Evolutionary conservation across 1,284 basidiomycete genomes (phyloP), one percentile per base, ranked within the genome.

Genomic region (Austropuccinia psidii): DNA sequence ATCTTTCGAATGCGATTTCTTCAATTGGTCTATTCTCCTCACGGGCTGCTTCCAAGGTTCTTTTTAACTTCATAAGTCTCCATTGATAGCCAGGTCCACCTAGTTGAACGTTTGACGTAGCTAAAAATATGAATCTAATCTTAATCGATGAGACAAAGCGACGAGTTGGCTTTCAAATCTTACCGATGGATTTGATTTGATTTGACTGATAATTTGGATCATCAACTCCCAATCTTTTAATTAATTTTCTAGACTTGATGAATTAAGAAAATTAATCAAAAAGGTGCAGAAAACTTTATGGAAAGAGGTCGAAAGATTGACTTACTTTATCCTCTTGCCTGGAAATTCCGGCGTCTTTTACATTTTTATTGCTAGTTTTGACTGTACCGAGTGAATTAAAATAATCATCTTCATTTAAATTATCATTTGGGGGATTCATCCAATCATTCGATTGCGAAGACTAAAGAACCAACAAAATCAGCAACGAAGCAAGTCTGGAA

Each of bases 1-100:
- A 96, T 7, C 93, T 86, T 75, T 98, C 95, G 31, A 92, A 77
- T 0, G 90, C 95, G 27, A 98, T 86, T 68, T 93, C 39, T 47
- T 73, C 70, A 17, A 73, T 41, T 13, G 61, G 50, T 15, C 70
- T 43, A n/a, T 57, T 65, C 47, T 73, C 70, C 17, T 73, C 70
- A 31, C 31, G 6, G 13, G 70, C 70, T 13, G 70, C 50, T 15
- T 73, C 70, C 35, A 47, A 73, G 24, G 70, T 73, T 33, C 70
- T 33, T 21, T 49, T 73, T 8, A 73, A 49, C 45, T 73, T 73
- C 45, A 39, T 57, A 37, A 73, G 39, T 33, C 70, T 52, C 70
- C 70, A 73, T 27, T 73, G 70, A 21, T 65, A 73, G 17, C 70
- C 70, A 27, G 70, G 70, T 35, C 70, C 70, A 41, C 70, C 70